phyloP scores from a whole-genome alignment of 2,329 filamentous ascomycete genomes.

The Aspergillus unguis region DNA sequence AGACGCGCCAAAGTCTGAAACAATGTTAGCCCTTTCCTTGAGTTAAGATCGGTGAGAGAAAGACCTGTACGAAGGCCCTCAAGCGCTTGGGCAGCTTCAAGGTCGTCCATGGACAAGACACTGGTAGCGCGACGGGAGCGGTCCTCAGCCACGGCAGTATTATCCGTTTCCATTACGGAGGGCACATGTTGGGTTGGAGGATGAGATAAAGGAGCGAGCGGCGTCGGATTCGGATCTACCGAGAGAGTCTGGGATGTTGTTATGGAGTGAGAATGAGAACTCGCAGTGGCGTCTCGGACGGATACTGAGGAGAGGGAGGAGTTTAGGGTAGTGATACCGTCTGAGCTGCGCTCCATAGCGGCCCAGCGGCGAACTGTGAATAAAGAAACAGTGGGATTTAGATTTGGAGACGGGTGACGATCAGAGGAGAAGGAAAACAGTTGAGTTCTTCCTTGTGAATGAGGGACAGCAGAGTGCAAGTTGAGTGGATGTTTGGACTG shows the following conservation, averaged over 20 bases:
- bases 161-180: constrained; percentile 41
- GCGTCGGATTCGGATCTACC: constrained; percentile 15
- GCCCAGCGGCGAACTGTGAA: constrained; percentile 5
- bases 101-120: constrained; percentile 48
- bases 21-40: not conserved
- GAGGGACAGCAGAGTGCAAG: not conserved
- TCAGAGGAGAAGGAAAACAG: constrained; percentile 2
- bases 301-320: constrained; percentile 14
- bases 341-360: constrained; percentile 22
- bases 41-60: not conserved
- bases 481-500: constrained; percentile 2
- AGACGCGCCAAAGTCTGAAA: constrained; percentile 63
- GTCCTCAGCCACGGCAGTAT: constrained; percentile 33
- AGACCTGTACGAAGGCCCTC: constrained; percentile 70
- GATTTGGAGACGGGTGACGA: constrained; percentile 3
- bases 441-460: constrained; percentile 3
- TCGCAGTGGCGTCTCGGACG: constrained; percentile 17
- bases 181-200: constrained; percentile 26
- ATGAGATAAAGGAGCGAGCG: constrained; percentile 13
- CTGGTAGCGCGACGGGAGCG: constrained; percentile 44
- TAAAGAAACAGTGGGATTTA: not conserved
- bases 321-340: constrained; percentile 18
- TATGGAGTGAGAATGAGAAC: constrained; percentile 5
- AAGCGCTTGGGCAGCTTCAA: constrained; percentile 68
- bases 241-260: constrained; percentile 9